These are phyloP conservation scores for Medicago arabica DNA, from an alignment of 306 rosid genomes.

Conservation along the genomic window DNA sequence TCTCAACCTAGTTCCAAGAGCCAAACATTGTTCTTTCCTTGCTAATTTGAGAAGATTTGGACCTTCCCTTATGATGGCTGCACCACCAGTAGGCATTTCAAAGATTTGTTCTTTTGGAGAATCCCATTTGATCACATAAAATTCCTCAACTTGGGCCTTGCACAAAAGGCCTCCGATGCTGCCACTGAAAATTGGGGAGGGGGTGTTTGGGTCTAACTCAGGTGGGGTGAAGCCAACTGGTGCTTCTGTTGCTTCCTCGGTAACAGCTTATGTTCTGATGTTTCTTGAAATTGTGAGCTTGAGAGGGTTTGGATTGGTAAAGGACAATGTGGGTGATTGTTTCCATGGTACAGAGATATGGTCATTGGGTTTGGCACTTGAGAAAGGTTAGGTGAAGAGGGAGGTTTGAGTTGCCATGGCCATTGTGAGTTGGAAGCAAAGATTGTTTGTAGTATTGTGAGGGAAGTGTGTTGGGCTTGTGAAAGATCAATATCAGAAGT, in stretches of 20 bases:
- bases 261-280: conserved; percentile 45
- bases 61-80: conserved; percentile 96
- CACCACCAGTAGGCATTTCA: conserved; percentile 99
- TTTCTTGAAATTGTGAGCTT: conserved; percentile 43
- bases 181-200: conserved; percentile 91
- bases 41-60: conserved; percentile 88
- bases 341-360: conserved; percentile 43
- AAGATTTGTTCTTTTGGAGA: conserved; percentile 93
- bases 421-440: conserved; percentile 38
- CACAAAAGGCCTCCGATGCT: conserved; percentile 91
- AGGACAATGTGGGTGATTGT: conserved; percentile 46
- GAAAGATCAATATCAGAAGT: not conserved
- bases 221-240: conserved; percentile 93
- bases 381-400: conserved; percentile 72
- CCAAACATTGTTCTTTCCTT: conserved; percentile 96
- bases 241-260: conserved; percentile 31
- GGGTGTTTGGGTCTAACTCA: conserved; percentile 84
- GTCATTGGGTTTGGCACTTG: conserved; percentile 51
- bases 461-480: conserved; percentile 10
- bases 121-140: conserved; percentile 94
- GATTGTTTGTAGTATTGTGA: not conserved
- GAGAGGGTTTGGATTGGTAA: conserved; percentile 55
- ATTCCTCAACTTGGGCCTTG: conserved; percentile 95
- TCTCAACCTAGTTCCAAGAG: conserved; percentile 86
- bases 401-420: conserved; percentile 93